Evolutionary conservation across 2,329 filamentous ascomycete genomes (phyloP), one percentile per base, ranked within the genome.

Genomic region (Lasiodiplodia citricola): DNA sequence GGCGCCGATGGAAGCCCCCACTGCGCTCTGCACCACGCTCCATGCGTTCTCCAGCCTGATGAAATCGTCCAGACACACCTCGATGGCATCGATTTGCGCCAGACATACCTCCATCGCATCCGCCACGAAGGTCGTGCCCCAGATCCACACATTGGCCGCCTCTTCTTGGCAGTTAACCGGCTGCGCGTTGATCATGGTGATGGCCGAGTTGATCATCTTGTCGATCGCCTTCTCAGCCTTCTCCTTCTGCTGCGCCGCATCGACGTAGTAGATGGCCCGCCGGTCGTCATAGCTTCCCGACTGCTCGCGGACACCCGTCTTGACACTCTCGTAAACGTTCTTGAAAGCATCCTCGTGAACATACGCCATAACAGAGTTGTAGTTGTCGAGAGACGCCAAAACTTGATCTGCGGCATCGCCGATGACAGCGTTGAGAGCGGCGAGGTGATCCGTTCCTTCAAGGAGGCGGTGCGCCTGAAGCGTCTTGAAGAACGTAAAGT

Each of bases 261-360:
- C 81, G 64, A 84, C 81, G 54, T 79, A 78, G n/a, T 83, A 71
- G 56, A 81, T 78, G 6, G 80, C 76, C 63, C 73, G 71, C n/a
- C 75, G 69, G 55, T 69, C 68, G 14, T 69, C 62, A 54, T 58
- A 66, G 47, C 35, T 69, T 23, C 62, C 68, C 2, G 23, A 13
- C 62, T 66, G 62, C 35, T 69, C 68, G 2, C 68, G 52, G 14
- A 74, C 74, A 8, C 70, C 73, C 37, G 77, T 74, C 73, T 82
- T 83, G 28, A 80, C 72, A 47, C 77, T 76, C 67, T 83, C 81
- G 74, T 83, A 83, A 8, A 83, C 79, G 31, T 79, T 79, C 69
- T 83, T 81, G 74, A 82, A 84, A 3, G 80, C 81, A 70, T 84
- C 82, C 72, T 84, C 80, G 67, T 83, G 80, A 0, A 82, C 79